phyloP scores from a whole-genome alignment of 305 asterid genomes.

The Euphrasia arctica region DNA sequence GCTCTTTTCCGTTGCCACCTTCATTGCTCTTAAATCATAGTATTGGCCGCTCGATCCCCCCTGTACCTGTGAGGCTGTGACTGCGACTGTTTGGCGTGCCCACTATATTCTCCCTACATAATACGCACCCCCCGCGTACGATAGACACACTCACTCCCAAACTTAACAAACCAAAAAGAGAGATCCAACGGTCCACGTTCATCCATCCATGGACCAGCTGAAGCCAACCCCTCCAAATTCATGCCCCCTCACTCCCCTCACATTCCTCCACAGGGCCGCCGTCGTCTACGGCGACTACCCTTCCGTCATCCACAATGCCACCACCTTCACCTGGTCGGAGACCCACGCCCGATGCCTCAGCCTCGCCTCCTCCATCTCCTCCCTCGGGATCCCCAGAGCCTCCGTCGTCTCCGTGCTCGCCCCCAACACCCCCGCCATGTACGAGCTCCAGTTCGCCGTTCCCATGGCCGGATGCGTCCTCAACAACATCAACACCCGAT shows the following conservation, averaged over 20 bases:
- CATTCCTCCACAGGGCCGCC: conserved; percentile 52
- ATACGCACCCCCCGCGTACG: too few species aligned
- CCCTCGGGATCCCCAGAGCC: conserved; percentile 29
- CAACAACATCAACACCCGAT: conserved; percentile 58
- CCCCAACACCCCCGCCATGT: conserved; percentile 54
- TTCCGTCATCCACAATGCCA: conserved; percentile 35
- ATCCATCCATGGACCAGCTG: conserved; percentile 23
- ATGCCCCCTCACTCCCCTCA: conserved; percentile 31
- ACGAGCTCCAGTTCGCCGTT: conserved; percentile 65
- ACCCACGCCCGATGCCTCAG: conserved; percentile 45
- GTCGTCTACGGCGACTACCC: conserved; percentile 44
- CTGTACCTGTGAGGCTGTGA: too few species aligned
- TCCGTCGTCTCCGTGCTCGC: conserved; percentile 56
- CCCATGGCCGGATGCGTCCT: conserved; percentile 63
- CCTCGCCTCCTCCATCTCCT: conserved; percentile 39
- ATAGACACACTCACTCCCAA: too few species aligned
- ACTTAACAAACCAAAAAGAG: too few species aligned
- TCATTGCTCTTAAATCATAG: too few species aligned
- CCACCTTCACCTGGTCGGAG: conserved; percentile 51
- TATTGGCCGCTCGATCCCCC: too few species aligned
- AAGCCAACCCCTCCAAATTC: conserved; percentile 28
- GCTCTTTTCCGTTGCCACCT: too few species aligned
- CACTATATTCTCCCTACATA: too few species aligned
- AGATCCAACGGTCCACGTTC: too few species aligned
- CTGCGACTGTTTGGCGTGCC: too few species aligned